Base-by-base conservation (phyloP, 176 grass and related monocot genomes). In the Stipa capillata region DNA sequence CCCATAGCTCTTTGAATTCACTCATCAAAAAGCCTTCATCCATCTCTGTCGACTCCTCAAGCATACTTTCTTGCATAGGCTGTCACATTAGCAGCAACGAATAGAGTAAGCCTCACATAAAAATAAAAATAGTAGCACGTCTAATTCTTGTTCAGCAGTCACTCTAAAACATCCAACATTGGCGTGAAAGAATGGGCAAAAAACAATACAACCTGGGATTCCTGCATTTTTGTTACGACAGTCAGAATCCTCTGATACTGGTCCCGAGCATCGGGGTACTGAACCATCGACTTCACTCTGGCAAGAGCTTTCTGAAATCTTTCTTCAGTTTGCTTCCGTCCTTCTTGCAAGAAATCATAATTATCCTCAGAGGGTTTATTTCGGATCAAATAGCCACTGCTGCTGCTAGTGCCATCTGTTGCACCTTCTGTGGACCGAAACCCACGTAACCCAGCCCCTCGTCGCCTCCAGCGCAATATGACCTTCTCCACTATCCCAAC, bases 401-500 rank as follows among this genome's bases (percentile, higher is more conserved):
- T 47, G 37, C 51, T 87, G 28, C 64, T 84, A 51, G 70, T 61
- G 76, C 83, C 52, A 47, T 83, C 90, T 28, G 78, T 27, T 48
- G 83, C 80, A 34, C 64, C 76, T 79, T 88, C 87, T 37, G 78
- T 83, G 56, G 87, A 85, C 47, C 73, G 83, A 87, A 99, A 99
- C 24, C 96, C 96, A 2, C 92, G 92, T 58, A 99, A 65, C 51
- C 92, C 96, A 57, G 83, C 77, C 48, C 92, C 85, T 81, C 74
- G 86, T 35, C 90, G 77, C 75, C 92, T 89, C 96, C 96, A 99
- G 8, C 96, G 92, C 59, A 99, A 74, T 77, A 99, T 95, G 51
- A 90, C 77, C 73, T 98, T 98, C 72, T 99, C 96, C 41, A 95
- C 90, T 80, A 99, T 89, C 77, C 96, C 87, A 73, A 95, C 90